phyloP scores from a whole-genome alignment of 768 basidiomycete genomes.

The Podaxis rugospora region DNA sequence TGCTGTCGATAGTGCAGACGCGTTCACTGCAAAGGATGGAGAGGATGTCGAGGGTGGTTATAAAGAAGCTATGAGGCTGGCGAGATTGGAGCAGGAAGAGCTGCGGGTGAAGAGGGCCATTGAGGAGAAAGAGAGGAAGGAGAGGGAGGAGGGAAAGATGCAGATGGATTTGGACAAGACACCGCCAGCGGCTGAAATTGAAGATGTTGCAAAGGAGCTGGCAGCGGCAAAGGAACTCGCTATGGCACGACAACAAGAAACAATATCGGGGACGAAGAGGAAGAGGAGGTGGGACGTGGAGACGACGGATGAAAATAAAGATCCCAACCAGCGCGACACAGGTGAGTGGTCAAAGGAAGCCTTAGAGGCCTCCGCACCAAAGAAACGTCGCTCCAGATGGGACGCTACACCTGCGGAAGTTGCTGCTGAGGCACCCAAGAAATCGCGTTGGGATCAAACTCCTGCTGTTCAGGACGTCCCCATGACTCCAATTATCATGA shows the following conservation, averaged over 20 bases:
- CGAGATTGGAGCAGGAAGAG: constrained; percentile 93
- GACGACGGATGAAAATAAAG: constrained; percentile 58
- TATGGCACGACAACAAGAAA: constrained; percentile 25
- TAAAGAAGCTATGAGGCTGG: constrained; percentile 92
- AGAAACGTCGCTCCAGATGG: constrained; percentile 94
- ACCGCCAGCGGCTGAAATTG: constrained; percentile 76
- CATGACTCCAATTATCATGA: constrained; percentile 83
- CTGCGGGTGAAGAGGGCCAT: constrained; percentile 75
- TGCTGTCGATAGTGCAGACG: constrained; percentile 77
- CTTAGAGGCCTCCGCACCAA: constrained; percentile 69
- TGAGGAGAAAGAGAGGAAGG: constrained; percentile 82
- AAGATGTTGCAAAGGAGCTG: constrained; percentile 68
- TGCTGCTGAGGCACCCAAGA: constrained; percentile 69
- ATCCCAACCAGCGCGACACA: constrained; percentile 52
- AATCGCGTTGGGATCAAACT: constrained; percentile 96
- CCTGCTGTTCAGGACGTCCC: constrained; percentile 68
- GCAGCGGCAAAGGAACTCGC: constrained; percentile 48
- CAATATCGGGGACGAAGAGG: constrained; percentile 51
- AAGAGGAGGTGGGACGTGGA: constrained; percentile 85
- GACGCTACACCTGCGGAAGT: constrained; percentile 86
- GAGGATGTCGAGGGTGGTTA: constrained; percentile 81
- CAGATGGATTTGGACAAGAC: constrained; percentile 92
- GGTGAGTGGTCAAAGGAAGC: constrained; percentile 78
- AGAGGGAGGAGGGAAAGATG: constrained; percentile 65
- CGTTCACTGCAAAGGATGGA: constrained; percentile 69